These are phyloP conservation scores for Phoma sp. DNA, from an alignment of 2,329 filamentous ascomycete genomes.

Conservation along the genomic window DNA sequence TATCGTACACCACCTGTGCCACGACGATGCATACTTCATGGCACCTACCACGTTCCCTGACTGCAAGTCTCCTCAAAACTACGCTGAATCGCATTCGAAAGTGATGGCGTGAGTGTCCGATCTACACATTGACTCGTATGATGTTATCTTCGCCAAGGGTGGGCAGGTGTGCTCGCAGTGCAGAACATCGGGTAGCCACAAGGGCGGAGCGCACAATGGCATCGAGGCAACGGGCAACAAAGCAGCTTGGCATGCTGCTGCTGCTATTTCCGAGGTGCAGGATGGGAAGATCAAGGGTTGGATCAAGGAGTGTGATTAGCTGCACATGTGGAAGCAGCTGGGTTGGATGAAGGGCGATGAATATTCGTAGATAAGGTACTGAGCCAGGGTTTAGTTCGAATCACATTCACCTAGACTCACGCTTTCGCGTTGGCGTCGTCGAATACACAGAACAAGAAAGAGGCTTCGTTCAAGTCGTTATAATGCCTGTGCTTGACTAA, in stretches of 20 bases:
- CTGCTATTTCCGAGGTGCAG: constrained; percentile 48
- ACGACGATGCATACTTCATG: constrained; percentile 41
- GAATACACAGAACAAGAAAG: no score
- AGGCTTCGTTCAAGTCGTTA: no score
- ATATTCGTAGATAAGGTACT: not conserved
- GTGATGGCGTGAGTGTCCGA: constrained; percentile 45
- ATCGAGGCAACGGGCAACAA: constrained; percentile 41
- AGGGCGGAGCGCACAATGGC: constrained; percentile 45
- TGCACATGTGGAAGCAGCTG: constrained; percentile 24
- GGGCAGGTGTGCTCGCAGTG: constrained; percentile 46
- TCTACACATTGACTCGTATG: constrained; percentile 46
- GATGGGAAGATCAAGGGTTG: constrained; percentile 46
- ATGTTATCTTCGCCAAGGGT: constrained; percentile 46
- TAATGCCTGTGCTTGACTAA: no score
- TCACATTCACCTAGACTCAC: no score
- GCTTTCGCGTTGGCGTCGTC: no score
- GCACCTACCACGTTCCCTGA: constrained; percentile 48
- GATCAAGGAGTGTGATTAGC: constrained; percentile 48
- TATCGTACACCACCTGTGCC: constrained; percentile 45
- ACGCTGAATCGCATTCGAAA: constrained; percentile 46
- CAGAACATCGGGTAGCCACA: constrained; percentile 47
- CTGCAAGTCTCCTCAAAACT: constrained; percentile 47
- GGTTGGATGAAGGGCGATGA: constrained; percentile 19
- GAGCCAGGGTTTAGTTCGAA: no score
- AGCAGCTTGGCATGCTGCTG: constrained; percentile 47